Conservation (phyloP, 148 eudicot species). For the Persicaria tinctoria region DNA sequence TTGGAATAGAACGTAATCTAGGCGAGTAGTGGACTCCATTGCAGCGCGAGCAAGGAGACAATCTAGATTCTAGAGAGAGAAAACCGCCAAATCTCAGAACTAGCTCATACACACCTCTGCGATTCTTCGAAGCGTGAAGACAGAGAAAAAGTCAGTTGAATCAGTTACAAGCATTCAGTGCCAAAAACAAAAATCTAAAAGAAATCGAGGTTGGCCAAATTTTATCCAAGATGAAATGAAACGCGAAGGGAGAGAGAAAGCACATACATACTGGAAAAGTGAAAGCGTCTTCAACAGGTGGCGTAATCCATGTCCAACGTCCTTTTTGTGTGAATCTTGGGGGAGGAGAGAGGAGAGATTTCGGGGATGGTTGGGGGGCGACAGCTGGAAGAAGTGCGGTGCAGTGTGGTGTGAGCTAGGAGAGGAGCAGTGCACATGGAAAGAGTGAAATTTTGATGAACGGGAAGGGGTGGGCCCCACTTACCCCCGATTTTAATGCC, state of each 20-base stretch:
- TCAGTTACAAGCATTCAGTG: neutral
- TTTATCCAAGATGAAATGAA: neutral
- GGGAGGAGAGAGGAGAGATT: neutral
- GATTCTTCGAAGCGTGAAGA: constrained; percentile 1
- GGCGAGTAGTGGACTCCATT: constrained; percentile 59
- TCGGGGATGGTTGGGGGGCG: neutral
- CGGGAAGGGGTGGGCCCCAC: neutral
- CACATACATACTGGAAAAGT: neutral
- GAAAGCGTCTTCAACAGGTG: neutral
- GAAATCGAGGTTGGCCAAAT: neutral
- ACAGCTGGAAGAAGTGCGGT: neutral
- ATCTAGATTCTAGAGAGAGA: neutral
- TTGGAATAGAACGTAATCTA: constrained; percentile 69
- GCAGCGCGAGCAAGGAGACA: neutral
- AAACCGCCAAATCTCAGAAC: neutral
- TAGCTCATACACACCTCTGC: neutral
- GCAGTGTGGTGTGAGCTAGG: neutral
- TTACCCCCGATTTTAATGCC: constrained; percentile 6
- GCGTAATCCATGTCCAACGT: constrained; percentile 1
- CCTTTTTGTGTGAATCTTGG: neutral
- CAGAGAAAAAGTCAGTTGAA: neutral
- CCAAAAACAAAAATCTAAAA: neutral
- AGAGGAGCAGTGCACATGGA: neutral
- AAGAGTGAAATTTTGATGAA: neutral
- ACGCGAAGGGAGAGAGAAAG: neutral